Evolutionary conservation across 1,284 basidiomycete species (phyloP), one percentile per base, ranked within the genome.

Genomic region (Gymnopus androsaceus): DNA sequence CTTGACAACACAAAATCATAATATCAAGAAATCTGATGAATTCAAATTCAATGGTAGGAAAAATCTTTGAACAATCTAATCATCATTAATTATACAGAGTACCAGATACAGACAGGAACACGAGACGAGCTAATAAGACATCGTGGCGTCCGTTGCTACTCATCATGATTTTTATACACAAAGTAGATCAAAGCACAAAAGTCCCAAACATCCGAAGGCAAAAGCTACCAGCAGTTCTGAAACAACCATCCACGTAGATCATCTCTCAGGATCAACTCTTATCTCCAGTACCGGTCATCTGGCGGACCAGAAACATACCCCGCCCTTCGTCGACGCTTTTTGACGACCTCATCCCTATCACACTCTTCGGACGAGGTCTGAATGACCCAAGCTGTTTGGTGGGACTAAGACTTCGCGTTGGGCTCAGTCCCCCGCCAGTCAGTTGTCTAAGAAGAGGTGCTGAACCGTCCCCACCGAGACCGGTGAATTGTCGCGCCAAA

Each of bases 401-500:
- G 23, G 83, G 83, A 61, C 84, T 86, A 30, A 77, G 71, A 60
- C 75, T 79, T 57, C 79, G 69, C 40, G 84, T 86, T 6, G 86
- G 85, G 63, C 81, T 86, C 54, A 83, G 61, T 6, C 84, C 81
- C 5, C 84, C 84, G 15, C 88, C 65, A 19, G 65, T 65, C 54
- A 65, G 46, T 42, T 67, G 65, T 34, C 63, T 57, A 27, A 64
- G 55, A n/a, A 67, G 54, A 5, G 58, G 56, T 34, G 27, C 58
- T n/a, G n/a, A n/a, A 21, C 36, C 49, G 42, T 68, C 69, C 15
- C 61, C 55, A 14, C 77, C 73, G 31, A 87, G 61, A 23, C 87
- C 88, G 5, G 88, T 91, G 62, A 90, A 86, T 67, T 91, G 88
- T 45, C 85, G 78, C 0, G 86, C 85, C 55, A 90, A 76, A 3